These are phyloP conservation scores for Botrytis medusae DNA, from an alignment of 2,329 filamentous ascomycete genomes.

Conservation along the genomic window DNA sequence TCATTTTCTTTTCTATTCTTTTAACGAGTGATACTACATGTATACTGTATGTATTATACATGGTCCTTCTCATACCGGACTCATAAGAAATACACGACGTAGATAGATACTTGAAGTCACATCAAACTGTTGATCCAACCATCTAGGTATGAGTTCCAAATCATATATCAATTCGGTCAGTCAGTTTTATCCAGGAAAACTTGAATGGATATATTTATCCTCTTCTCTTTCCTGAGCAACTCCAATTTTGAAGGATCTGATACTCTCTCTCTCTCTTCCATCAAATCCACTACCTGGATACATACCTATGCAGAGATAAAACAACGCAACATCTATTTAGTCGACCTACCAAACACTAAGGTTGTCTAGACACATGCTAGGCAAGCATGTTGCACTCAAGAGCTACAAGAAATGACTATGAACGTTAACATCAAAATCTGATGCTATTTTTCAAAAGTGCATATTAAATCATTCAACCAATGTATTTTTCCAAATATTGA, in stretches of 20 bases:
- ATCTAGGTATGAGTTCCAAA: not conserved
- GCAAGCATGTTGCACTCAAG: too few relatives aligned
- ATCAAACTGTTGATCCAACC: not conserved
- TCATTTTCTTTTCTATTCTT: not conserved
- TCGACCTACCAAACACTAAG: too few relatives aligned
- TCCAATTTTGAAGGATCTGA: not conserved
- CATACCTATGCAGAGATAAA: not conserved
- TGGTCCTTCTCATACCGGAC: not conserved
- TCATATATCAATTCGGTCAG: not conserved
- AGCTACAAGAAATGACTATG: not conserved
- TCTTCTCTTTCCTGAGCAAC: not conserved
- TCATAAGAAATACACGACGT: not conserved
- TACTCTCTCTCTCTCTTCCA: not conserved
- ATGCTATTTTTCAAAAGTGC: not conserved
- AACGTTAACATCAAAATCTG: not conserved
- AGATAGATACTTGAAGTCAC: not conserved
- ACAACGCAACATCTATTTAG: not conserved
- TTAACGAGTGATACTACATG: not conserved
- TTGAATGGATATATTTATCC: accelerated
- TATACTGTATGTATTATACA: not conserved
- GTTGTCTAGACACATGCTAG: too few relatives aligned
- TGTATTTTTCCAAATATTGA: not conserved
- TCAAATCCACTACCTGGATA: not conserved
- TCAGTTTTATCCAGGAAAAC: not conserved
- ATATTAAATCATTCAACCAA: not conserved